Base-by-base conservation (phyloP, 179 eudicot genomes). In the Camellia oleifera region DNA sequence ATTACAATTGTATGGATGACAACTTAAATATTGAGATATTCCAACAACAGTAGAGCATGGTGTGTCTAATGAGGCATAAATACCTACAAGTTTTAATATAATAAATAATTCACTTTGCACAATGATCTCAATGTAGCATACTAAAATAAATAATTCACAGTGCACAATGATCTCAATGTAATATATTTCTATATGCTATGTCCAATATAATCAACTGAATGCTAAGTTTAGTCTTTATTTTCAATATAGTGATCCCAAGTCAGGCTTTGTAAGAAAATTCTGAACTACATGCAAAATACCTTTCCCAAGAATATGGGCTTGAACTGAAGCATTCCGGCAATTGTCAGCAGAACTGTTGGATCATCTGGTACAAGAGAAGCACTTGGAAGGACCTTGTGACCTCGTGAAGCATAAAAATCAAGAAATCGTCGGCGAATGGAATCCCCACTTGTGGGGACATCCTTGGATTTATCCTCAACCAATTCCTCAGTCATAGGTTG, bases 311-410 rank as follows among this genome's bases (percentile, higher is more conserved):
- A 96, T 77, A 96, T 87, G 75, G 99, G 99, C 85, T 96, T 96
- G 88, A 96, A 96, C 88, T 90, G 99, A 58, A 94, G 98, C 99
- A 96, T 96, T 79, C 99, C 99, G 7, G 99, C 99, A 80, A 95
- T 95, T 70, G 99, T 95, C 77, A 95, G 83, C 78, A 95, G 88
- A 73, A 95, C 99, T 44, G 99, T 95, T 76, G 98, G 99, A 89
- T 95, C 99, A 79, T 94, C 98, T 12, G 99, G 99, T 68, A 95
- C 98, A 76, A 94, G 99, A 84, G 99, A 95, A 80, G 99, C 83
- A 83, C 99, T 92, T 50, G 97, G 97, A 84, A 95, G 98, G 79
- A 95, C 77, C 86, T 86, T 89, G 83, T 95, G 99, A 58, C 91
- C 98, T 79, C 92, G 92, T 44, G 88, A 81, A 78, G 97, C 97